Evolutionary conservation across 2,329 filamentous ascomycete species (phyloP).

Genomic region (Exophiala bonariae): DNA sequence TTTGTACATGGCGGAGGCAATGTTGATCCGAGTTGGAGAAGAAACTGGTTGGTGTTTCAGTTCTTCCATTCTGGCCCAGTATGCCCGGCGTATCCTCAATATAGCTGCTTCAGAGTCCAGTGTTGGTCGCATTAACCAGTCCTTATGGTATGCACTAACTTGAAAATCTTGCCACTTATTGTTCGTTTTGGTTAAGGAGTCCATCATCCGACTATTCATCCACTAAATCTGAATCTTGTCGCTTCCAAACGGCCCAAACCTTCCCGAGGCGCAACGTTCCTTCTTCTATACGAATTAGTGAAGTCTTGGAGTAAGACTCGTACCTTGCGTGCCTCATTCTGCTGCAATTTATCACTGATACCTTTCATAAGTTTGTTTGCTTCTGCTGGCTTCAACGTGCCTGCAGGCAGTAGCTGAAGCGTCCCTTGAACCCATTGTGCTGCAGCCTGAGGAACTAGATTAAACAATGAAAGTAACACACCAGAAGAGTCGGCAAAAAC

Average conservation of each 20-base stretch:
- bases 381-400: constrained; percentile 77
- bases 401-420: constrained; percentile 77
- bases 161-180: no score
- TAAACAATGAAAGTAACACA: constrained; percentile 85
- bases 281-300: constrained; percentile 86
- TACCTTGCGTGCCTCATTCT: constrained; percentile 73
- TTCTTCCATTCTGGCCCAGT: no score
- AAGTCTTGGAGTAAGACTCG: constrained; percentile 90
- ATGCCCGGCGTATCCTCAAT: no score
- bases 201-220: constrained; percentile 45
- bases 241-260: constrained; percentile 86
- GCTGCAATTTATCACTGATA: constrained; percentile 74
- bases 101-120: no score
- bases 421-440: constrained; percentile 81
- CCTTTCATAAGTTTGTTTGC: constrained; percentile 76
- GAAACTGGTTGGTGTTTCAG: no score
- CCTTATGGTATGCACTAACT: no score
- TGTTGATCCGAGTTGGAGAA: no score
- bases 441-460: constrained; percentile 78
- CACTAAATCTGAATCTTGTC: constrained; percentile 77
- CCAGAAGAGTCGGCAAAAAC: constrained; percentile 94
- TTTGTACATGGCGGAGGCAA: no score
- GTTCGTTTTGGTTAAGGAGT: no score
- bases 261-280: constrained; percentile 93
- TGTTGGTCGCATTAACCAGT: no score